Evolutionary conservation across 495 filamentous ascomycete species (phyloP).

Genomic region (Massariosphaeria phaeospora): DNA sequence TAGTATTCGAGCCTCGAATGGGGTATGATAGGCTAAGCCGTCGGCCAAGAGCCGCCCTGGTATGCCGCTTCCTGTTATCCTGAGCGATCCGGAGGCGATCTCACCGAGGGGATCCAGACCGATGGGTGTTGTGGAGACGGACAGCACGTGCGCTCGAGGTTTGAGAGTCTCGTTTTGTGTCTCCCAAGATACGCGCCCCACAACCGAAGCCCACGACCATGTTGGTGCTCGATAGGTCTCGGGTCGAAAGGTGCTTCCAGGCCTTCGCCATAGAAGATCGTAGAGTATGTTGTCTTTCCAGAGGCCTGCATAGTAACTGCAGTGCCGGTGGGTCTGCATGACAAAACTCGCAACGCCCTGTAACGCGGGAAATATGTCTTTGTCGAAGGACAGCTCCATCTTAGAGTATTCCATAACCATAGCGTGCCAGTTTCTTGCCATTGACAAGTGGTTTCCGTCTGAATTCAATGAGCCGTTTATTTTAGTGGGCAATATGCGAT

Average conservation of each 20-base stretch:
- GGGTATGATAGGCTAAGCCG: no score
- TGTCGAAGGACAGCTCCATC: slow-evolving; percentile 33
- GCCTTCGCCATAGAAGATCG: slow-evolving; percentile 3
- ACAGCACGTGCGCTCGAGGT: no score
- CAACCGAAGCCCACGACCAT: slow-evolving; percentile 43
- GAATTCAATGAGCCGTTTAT: no score
- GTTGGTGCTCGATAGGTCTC: slow-evolving; percentile 34
- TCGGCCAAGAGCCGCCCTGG: no score
- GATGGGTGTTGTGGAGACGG: no score
- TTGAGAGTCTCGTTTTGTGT: no score
- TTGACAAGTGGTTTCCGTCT: neutral
- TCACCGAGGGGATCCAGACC: no score
- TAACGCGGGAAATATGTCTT: slow-evolving; percentile 40
- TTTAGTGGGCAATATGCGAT: no score
- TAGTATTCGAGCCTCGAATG: no score
- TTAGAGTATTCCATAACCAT: slow-evolving; percentile 35
- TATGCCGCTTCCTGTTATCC: no score
- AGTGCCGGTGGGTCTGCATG: neutral
- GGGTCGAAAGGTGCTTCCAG: neutral
- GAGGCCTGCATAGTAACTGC: slow-evolving; percentile 17
- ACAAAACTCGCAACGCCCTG: slow-evolving; percentile 34
- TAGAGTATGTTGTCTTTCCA: slow-evolving; percentile 16
- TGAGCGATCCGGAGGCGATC: no score
- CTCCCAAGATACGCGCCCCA: neutral
- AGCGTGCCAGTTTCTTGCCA: slow-evolving; percentile 25